A percentile compares a stretch with the other conserved stretches of the same genome.
Conservation (phyloP, 345 rosid genomes). For the Eucalyptus curtisii region DNA sequence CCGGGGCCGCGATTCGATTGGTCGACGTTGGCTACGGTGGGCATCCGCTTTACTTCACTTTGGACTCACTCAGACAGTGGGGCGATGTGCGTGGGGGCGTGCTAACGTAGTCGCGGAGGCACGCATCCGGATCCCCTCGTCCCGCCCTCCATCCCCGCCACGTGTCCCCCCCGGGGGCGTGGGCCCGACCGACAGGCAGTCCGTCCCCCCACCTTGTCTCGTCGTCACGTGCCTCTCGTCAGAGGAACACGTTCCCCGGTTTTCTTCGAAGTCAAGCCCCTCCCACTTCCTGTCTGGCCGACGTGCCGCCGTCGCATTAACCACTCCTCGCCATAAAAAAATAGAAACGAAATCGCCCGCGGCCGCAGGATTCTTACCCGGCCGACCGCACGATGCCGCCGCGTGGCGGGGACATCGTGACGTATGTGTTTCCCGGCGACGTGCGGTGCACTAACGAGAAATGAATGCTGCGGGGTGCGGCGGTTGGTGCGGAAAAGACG, state of each 20-base stretch:
- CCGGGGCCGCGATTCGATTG: neutral
- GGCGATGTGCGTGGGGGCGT: neutral
- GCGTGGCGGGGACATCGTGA: neutral
- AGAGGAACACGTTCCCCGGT: slow-evolving; percentile 2
- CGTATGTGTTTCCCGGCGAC: neutral
- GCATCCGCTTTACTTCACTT: neutral
- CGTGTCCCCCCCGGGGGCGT: neutral
- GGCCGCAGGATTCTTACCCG: neutral
- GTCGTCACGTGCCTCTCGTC: slow-evolving; percentile 7
- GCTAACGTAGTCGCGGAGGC: neutral
- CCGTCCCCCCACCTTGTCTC: neutral
- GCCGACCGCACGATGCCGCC: neutral
- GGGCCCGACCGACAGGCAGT: neutral
- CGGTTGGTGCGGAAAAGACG: neutral
- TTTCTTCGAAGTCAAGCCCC: neutral
- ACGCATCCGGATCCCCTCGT: slow-evolving; percentile 13
- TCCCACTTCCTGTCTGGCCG: neutral
- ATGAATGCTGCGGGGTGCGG: neutral
- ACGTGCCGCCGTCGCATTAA: neutral
- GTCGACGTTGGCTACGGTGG: neutral
- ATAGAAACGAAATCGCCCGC: neutral
- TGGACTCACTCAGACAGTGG: neutral
- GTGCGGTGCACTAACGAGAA: neutral
- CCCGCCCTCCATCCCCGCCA: neutral
- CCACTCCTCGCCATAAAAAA: neutral